These are phyloP conservation scores for Fraxinus baroniana DNA, from an alignment of 305 asterid genomes.

Conservation along the genomic window DNA sequence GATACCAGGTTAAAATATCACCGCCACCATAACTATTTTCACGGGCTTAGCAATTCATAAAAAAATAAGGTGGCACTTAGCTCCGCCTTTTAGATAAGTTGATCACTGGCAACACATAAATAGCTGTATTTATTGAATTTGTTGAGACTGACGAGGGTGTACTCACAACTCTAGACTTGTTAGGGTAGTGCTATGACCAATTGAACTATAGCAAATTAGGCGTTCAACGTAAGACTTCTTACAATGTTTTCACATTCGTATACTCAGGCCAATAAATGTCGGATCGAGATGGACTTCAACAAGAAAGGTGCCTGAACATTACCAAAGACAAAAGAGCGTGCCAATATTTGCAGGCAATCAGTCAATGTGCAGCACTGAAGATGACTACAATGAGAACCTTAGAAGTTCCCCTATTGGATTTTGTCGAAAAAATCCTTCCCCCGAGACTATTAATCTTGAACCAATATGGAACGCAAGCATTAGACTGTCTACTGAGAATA, in stretches of 20 bases:
- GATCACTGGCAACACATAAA: neutral
- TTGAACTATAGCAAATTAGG: neutral
- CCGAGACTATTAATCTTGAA: slow-evolving; percentile 56
- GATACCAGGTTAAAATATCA: neutral
- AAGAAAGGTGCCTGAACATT: slow-evolving; percentile 26
- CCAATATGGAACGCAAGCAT: slow-evolving; percentile 50
- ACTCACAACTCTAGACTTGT: neutral
- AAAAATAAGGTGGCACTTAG: neutral
- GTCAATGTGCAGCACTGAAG: slow-evolving; percentile 28
- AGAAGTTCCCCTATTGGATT: slow-evolving; percentile 42
- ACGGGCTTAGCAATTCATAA: neutral
- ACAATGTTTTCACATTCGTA: neutral
- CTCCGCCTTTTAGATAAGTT: neutral
- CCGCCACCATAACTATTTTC: neutral
- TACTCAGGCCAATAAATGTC: slow-evolving; percentile 36
- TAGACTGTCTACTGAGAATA: slow-evolving; percentile 50
- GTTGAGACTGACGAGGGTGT: neutral
- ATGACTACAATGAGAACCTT: slow-evolving; percentile 28
- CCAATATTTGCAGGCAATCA: slow-evolving; percentile 39
- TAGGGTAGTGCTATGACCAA: neutral
- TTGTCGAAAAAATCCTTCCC: slow-evolving; percentile 53
- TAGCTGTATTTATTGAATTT: neutral
- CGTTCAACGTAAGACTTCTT: neutral
- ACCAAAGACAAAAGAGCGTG: slow-evolving; percentile 23
- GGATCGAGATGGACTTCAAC: slow-evolving; percentile 29